These are phyloP conservation scores for Hyaloscypha finlandica DNA, from an alignment of 495 filamentous ascomycete species.

Conservation along the genomic window DNA sequence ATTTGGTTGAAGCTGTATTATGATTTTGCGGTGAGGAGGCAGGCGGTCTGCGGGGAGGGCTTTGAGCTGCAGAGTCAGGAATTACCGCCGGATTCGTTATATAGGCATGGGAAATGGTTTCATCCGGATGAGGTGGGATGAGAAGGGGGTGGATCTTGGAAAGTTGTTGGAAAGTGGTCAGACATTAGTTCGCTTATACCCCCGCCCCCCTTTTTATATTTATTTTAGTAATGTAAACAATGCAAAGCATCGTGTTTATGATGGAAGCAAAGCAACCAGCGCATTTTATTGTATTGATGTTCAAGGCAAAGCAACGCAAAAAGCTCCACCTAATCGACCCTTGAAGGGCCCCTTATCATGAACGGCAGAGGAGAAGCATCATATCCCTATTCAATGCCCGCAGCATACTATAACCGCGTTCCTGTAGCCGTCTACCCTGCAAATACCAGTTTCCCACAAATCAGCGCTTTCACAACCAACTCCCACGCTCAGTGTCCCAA, in stretches of 20 bases:
- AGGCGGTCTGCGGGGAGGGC: slow-evolving; percentile 37
- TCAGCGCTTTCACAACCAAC: not conserved
- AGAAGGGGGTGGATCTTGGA: not conserved
- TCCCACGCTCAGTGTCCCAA: not conserved
- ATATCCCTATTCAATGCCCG: not conserved
- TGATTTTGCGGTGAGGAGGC: slow-evolving; percentile 59
- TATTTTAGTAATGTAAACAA: too few relatives aligned
- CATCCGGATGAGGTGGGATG: slow-evolving; percentile 27
- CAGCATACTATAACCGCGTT: not conserved
- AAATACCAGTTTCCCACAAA: not conserved
- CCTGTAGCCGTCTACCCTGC: not conserved
- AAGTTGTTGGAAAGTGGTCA: not conserved
- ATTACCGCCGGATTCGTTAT: slow-evolving; percentile 22
- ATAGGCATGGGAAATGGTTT: slow-evolving; percentile 26
- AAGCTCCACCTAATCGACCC: not conserved
- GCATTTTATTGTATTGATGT: not conserved
- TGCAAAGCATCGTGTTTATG: too few relatives aligned
- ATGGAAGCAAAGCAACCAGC: not conserved
- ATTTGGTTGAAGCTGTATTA: slow-evolving; percentile 65
- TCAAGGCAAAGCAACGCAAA: not conserved
- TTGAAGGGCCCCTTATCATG: not conserved
- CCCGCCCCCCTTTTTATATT: too few relatives aligned
- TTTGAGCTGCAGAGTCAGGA: slow-evolving; percentile 29
- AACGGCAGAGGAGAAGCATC: too few relatives aligned
- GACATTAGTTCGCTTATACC: not conserved